phyloP scores from a whole-genome alignment of 2,329 filamentous ascomycete species.

The Scedosporium aurantiacum region DNA sequence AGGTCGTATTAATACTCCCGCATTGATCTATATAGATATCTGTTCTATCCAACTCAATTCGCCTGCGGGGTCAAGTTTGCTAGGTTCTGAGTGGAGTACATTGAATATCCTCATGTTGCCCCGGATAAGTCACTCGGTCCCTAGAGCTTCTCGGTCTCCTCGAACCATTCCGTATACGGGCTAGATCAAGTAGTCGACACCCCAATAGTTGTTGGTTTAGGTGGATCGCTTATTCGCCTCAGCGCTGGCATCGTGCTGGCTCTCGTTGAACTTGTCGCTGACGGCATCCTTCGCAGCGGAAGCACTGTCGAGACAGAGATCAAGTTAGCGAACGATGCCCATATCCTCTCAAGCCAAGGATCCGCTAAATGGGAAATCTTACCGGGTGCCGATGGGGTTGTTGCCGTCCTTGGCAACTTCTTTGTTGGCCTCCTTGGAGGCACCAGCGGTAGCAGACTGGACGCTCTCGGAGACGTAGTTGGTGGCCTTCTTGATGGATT shows the following conservation, averaged over 20 bases:
- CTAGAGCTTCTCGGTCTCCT: background rate
- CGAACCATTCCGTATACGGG: background rate
- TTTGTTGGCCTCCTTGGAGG: constrained; percentile 64
- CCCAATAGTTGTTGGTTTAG: background rate
- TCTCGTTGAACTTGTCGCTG: constrained; percentile 35
- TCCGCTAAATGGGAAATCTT: constrained; percentile 13
- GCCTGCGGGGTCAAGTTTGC: background rate
- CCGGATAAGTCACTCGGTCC: background rate
- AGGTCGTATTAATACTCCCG: background rate
- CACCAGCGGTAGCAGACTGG: constrained; percentile 43
- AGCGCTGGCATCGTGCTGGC: constrained; percentile 28
- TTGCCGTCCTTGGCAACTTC: constrained; percentile 52
- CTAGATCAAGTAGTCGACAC: background rate
- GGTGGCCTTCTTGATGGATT: constrained; percentile 46
- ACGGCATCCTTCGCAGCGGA: constrained; percentile 37
- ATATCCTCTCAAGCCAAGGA: background rate
- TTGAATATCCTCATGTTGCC: background rate
- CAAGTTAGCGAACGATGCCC: background rate
- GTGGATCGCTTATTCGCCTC: constrained; percentile 28
- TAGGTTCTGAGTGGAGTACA: background rate
- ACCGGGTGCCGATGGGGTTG: constrained; percentile 42
- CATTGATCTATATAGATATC: background rate
- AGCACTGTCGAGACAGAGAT: constrained; percentile 18
- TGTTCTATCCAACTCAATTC: too few species aligned
- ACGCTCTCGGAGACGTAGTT: constrained; percentile 60